Base-by-base conservation (phyloP, 176 grass and related monocot genomes). In the Aegilops speltoides region DNA sequence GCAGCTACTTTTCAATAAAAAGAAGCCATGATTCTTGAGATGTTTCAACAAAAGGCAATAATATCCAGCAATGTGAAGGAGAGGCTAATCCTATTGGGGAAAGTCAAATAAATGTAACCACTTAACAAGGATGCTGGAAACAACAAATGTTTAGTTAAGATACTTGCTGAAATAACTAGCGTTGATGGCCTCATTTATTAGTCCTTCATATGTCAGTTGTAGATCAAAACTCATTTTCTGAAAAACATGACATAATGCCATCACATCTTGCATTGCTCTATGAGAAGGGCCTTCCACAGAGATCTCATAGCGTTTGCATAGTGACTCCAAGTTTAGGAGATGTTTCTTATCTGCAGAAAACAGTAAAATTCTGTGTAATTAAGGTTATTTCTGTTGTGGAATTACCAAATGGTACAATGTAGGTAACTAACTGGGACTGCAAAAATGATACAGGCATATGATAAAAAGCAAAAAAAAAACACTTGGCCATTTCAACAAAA, bases 211-310 rank as follows among this genome's bases (percentile, higher is more conserved):
- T 62, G 93, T 84, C 38, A 94, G 69, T 80, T 98, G 87, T 63
- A 98, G 78, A 48, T 91, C 81, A 86, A 66, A 85, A 74, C 82
- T 88, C 32, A 89, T 84, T 70, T 86, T 91, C 83, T 87, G 90
- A 48, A 91, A 73, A 60, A 98, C 85, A 10, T 88, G 69, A 72
- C 86, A 87, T 69, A 94, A 68, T 38, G 63, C 45, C 31, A 32
- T 86, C 78, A 96, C 93, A 80, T 98, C 93, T 64, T 31, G 50
- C 96, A 98, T 94, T 48, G 93, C 96, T 94, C 93, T 89, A 76
- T 98, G 93, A 8, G 88, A 24, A 66, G 56, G 25, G 23, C 59
- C 88, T 10, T 77, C 6, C 23, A 76, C 57, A 83, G 1, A 3
- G 64, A 95, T 88, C 1, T 32, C 65, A 41, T 91, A 95, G 83